Conservation (phyloP, 2,329 filamentous ascomycete genomes). For the Sarocladium brachiariae region DNA sequence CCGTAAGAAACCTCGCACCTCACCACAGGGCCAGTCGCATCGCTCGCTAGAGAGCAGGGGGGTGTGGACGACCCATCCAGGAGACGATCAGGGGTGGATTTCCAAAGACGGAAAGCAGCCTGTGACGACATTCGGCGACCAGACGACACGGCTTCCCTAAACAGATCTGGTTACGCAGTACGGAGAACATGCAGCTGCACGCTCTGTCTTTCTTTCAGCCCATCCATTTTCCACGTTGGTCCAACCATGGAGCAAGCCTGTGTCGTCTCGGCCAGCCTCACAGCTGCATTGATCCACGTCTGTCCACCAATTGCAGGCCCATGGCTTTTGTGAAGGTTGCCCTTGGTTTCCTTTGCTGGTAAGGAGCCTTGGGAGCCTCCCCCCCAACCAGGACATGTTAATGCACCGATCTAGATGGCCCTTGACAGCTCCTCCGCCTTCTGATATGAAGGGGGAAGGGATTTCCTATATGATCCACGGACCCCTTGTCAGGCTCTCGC, state of each 20-base stretch:
- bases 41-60: not conserved
- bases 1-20: constrained; percentile 5
- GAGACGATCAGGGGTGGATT: not conserved
- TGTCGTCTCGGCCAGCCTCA: constrained; percentile 3
- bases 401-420: constrained; percentile 7
- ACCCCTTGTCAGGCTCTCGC: not conserved
- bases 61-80: not conserved
- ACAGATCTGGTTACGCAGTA: not conserved
- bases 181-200: not conserved
- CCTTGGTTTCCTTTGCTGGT: not conserved
- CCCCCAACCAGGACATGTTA: not conserved
- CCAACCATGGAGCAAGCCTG: not conserved
- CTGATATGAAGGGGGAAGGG: constrained; percentile 8
- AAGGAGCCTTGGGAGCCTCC: constrained; percentile 1
- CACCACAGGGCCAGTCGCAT: not conserved
- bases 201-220: not conserved
- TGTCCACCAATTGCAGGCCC: not conserved
- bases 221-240: not conserved
- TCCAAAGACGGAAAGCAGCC: not conserved
- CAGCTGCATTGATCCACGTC: not conserved
- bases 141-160: constrained; percentile 4
- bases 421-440: constrained; percentile 8
- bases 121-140: constrained; percentile 6
- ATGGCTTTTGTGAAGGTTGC: not conserved
- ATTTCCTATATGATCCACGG: constrained; percentile 9